Conservation (phyloP, 2,329 filamentous ascomycete species). For the Trichoderma simmonsii region DNA sequence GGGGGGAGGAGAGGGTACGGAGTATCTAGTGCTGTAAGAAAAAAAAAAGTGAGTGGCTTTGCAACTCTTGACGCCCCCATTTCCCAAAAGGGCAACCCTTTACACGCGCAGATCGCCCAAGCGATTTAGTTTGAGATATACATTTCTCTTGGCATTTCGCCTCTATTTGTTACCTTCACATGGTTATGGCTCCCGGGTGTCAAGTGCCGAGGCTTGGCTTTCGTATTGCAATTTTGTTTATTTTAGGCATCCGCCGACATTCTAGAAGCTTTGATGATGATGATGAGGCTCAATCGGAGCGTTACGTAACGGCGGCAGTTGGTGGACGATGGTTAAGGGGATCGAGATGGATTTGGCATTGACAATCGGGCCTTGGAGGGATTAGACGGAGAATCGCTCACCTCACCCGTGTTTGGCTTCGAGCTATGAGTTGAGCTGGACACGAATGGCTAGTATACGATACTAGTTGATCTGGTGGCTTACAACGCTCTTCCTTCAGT, state of each 20-base stretch:
- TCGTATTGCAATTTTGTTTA: neutral
- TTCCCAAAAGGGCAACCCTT: neutral
- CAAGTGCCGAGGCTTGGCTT: neutral
- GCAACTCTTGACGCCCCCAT: neutral
- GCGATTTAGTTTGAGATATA: constrained; percentile 7
- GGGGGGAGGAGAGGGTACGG: neutral
- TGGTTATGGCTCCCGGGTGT: neutral
- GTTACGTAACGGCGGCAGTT: neutral
- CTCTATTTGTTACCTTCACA: neutral
- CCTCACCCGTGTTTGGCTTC: neutral
- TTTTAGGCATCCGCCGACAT: neutral
- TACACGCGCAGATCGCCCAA: neutral
- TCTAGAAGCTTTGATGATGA: neutral
- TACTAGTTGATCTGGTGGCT: neutral
- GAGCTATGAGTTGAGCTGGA: neutral
- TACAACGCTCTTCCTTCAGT: neutral
- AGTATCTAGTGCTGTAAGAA: no score
- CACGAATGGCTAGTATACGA: neutral
- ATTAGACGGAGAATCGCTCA: neutral
- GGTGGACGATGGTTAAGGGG: neutral
- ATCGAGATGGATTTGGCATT: neutral
- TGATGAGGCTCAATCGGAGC: neutral
- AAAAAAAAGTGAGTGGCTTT: no score
- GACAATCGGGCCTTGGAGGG: neutral
- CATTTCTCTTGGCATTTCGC: neutral